Evolutionary conservation across 208 protist species (phyloP), one percentile per base, ranked within the genome.

Genomic region (Wallacemonas collosoma): DNA sequence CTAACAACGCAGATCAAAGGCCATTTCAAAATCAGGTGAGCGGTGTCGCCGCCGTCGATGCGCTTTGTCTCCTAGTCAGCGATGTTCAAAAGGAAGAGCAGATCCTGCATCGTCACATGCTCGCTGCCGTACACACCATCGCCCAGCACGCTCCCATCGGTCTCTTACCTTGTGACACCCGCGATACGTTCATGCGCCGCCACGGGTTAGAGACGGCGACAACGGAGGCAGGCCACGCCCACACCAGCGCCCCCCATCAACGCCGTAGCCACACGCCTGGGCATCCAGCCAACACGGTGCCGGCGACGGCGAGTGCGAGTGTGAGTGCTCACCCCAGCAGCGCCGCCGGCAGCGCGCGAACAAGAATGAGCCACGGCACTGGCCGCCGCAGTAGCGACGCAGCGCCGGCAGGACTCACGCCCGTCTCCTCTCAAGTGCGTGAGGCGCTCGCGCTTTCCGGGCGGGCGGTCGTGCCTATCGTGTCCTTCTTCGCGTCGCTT

Each of bases 61-160:
- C 72, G 57, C 45, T 81, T 40, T 63, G 55, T n/a, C 48, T 81
- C 36, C 68, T 85, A 3, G 39, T 80, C 54, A 74, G 48, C 7
- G 80, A 85, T 48, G 57, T 75, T 44, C 26, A 51, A 17, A 68
- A 68, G 35, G 56, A 77, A 1, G 75, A 79, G 65, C 75, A 67
- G 12, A 58, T 73, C 14, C 45, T 85, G 47, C 77, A 77, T 64
- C 72, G 57, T 3, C 68, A 76, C 62, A 85, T 85, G 76, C 61
- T 64, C 3, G 50, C 41, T 4, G 80, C 80, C 43, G 44, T 81
- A 11, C 68, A 54, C 50, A 68, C 68, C 45, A 55, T 71, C 9
- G 72, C 71, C 2, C 70, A 75, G 48, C 55, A 77, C 47, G 60
- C 72, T 26, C 53, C 60, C 15, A 69, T 73, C 6, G 75, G 54